These are phyloP conservation scores for Xylaria scruposa DNA, from an alignment of 495 filamentous ascomycete genomes.

Conservation along the genomic window DNA sequence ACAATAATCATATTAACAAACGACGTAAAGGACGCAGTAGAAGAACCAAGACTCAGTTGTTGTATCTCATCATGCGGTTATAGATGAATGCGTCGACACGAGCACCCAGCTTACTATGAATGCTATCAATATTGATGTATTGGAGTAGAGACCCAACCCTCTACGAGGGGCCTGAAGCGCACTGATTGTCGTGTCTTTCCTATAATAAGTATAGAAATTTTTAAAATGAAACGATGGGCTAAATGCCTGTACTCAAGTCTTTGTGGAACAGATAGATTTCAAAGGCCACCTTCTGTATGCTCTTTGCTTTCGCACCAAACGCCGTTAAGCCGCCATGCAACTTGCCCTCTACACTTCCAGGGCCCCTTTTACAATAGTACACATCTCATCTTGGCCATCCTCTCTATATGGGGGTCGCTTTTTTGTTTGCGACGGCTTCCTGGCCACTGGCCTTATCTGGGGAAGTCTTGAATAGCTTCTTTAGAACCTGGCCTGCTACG, in stretches of 20 bases:
- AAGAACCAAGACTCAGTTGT: background rate
- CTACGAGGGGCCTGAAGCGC: background rate
- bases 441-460: conserved; percentile 65
- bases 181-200: background rate
- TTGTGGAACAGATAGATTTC: conserved; percentile 2
- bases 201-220: background rate
- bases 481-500: conserved; percentile 77
- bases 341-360: background rate
- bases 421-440: conserved; percentile 64
- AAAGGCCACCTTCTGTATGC: background rate
- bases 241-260: background rate
- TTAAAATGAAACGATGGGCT: background rate
- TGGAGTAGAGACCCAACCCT: background rate
- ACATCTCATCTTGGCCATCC: background rate
- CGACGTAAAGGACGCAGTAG: background rate
- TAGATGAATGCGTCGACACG: background rate
- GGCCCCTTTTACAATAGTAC: background rate
- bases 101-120: background rate
- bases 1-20: background rate
- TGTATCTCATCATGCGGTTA: background rate
- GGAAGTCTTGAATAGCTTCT: conserved; percentile 57
- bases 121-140: background rate
- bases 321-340: conserved; percentile 18
- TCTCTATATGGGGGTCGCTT: conserved; percentile 66
- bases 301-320: background rate